These are phyloP conservation scores for Xylaria polymorpha DNA, from an alignment of 2,329 filamentous ascomycete genomes.

Conservation along the genomic window DNA sequence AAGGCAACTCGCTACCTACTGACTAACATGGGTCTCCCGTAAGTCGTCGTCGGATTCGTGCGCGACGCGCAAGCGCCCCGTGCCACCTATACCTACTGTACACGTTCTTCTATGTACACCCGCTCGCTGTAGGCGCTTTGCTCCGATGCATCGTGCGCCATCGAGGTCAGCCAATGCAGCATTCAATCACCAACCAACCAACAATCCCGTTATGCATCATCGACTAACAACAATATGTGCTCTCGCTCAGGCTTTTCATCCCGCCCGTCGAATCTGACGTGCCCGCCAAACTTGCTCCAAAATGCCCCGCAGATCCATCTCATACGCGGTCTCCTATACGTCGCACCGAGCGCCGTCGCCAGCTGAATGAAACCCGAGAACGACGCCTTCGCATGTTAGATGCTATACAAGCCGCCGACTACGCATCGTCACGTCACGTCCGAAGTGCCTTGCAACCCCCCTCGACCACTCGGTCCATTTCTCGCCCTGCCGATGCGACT, in stretches of 20 bases:
- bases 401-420: conserved; percentile 39
- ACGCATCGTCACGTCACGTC: conserved; percentile 5
- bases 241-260: conserved; percentile 56
- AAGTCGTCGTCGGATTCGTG: conserved; percentile 50
- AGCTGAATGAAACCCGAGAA: conserved; percentile 50
- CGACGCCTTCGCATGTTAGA: conserved; percentile 49
- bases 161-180: conserved; percentile 1
- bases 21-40: conserved; percentile 61
- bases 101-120: neutral
- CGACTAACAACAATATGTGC: conserved; percentile 33
- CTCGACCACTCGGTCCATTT: conserved; percentile 7
- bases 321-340: conserved; percentile 56
- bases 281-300: conserved; percentile 52
- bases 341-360: conserved; percentile 50
- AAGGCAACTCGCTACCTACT: conserved; percentile 36
- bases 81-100: conserved; percentile 7
- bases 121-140: neutral
- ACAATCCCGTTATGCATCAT: neutral
- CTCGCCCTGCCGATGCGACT: conserved; percentile 10
- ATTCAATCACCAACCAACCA: neutral
- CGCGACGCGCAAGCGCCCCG: conserved; percentile 39
- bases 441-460: neutral
- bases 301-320: conserved; percentile 43
- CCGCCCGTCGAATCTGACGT: conserved; percentile 60
- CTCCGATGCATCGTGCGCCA: conserved; percentile 3